Conservation (phyloP, 148 eudicot species). For the Cornus suecica region DNA sequence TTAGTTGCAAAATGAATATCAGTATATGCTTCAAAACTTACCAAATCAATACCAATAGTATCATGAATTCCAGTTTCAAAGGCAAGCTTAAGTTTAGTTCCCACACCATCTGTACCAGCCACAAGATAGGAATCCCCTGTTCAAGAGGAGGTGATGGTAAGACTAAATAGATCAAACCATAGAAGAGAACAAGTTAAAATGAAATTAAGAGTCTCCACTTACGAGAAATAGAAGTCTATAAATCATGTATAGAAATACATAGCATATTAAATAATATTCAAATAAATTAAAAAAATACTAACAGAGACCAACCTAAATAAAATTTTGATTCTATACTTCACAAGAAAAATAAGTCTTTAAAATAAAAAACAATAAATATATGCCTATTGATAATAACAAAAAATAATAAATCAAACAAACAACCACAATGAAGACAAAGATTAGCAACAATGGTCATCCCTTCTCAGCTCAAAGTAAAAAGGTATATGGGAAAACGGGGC, state of each 20-base stretch:
- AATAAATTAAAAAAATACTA: neutral
- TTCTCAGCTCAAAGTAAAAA: neutral
- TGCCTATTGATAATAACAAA: too few species aligned
- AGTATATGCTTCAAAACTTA: slow-evolving; percentile 19
- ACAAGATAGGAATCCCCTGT: slow-evolving; percentile 93
- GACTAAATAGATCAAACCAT: neutral
- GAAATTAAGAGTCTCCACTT: too few species aligned
- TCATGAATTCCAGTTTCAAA: slow-evolving; percentile 95
- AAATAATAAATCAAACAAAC: neutral
- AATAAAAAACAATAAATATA: neutral
- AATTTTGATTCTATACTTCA: neutral
- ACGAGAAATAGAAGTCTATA: too few species aligned
- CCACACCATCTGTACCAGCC: slow-evolving; percentile 98
- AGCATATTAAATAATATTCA: too few species aligned
- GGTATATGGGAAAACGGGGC: neutral
- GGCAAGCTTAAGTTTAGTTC: slow-evolving; percentile 91
- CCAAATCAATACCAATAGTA: slow-evolving; percentile 93
- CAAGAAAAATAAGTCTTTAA: neutral
- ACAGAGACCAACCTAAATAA: neutral
- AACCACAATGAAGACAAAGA: neutral
- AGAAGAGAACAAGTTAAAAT: neutral
- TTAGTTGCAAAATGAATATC: neutral
- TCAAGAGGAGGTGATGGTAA: neutral
- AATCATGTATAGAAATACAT: too few species aligned
- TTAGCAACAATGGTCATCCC: neutral